phyloP scores from a whole-genome alignment of 106 monocot genomes.

The Apostasia ramifera region DNA sequence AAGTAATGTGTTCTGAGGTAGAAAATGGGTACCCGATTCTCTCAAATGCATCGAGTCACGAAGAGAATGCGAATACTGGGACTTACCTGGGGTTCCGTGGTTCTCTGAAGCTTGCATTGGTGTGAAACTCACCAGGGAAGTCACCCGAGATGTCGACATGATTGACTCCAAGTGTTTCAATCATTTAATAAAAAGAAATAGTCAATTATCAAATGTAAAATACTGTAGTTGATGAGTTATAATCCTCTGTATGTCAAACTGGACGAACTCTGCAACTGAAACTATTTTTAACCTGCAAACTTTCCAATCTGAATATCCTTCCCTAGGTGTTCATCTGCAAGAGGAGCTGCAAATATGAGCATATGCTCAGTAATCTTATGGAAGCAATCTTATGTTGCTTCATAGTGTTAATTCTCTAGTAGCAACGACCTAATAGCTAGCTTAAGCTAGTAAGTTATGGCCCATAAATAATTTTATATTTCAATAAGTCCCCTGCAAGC shows the following conservation, averaged over 20 bases:
- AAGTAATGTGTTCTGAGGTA: too few species aligned
- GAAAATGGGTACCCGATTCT: too few species aligned
- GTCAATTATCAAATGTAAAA: neutral
- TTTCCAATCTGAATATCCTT: neutral
- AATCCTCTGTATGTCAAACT: neutral
- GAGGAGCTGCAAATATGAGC: neutral
- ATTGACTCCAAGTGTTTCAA: too few species aligned
- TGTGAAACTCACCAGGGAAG: neutral
- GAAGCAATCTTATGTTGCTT: too few species aligned
- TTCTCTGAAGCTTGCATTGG: neutral
- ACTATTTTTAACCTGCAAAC: neutral
- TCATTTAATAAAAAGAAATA: neutral
- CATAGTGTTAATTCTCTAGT: too few species aligned
- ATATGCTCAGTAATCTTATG: neutral
- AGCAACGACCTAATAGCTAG: too few species aligned
- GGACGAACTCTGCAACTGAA: neutral
- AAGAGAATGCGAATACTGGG: neutral
- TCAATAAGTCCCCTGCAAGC: too few species aligned
- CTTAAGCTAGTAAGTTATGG: too few species aligned
- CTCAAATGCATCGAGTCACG: too few species aligned
- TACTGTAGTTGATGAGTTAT: neutral
- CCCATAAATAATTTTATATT: too few species aligned
- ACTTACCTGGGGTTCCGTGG: neutral
- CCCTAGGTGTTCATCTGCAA: neutral
- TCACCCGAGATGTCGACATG: neutral